Conservation (phyloP, 352 stramenopile species). For the Phytophthora foliorum region DNA sequence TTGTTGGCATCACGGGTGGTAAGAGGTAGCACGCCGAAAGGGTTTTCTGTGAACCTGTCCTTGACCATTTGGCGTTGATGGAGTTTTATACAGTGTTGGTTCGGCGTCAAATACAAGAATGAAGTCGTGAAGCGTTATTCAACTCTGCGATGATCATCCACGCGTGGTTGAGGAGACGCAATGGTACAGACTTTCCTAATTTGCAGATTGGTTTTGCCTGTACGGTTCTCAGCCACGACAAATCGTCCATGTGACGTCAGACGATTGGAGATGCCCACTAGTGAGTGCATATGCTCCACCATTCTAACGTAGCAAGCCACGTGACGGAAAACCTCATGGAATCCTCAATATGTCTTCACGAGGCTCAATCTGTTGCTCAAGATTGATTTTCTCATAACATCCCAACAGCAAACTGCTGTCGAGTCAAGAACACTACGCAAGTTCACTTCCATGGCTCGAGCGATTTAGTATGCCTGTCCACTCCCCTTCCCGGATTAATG, state of each 20-base stretch:
- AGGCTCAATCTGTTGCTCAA: neutral
- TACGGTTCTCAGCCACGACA: constrained; percentile 9
- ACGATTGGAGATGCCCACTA: constrained; percentile 12
- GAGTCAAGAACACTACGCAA: too few species aligned
- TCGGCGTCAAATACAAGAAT: constrained; percentile 18
- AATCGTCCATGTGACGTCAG: constrained; percentile 12
- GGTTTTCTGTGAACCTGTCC: constrained; percentile 28
- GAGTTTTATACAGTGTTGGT: neutral
- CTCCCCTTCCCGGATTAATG: too few species aligned
- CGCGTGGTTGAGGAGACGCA: constrained; percentile 8
- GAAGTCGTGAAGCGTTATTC: neutral
- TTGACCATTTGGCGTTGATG: constrained; percentile 25
- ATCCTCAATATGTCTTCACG: neutral
- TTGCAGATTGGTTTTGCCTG: constrained; percentile 12
- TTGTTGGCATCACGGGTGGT: constrained; percentile 14
- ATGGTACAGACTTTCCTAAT: constrained; percentile 16
- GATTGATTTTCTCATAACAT: neutral
- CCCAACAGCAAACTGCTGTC: neutral
- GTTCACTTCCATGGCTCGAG: neutral
- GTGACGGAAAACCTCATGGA: neutral
- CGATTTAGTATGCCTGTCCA: too few species aligned
- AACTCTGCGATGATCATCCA: neutral
- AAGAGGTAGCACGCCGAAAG: constrained; percentile 31
- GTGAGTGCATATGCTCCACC: constrained; percentile 20
- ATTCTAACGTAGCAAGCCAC: neutral